Base-by-base conservation (phyloP, 371 early-diverging fungal species). In the Mucor velutinosus region DNA sequence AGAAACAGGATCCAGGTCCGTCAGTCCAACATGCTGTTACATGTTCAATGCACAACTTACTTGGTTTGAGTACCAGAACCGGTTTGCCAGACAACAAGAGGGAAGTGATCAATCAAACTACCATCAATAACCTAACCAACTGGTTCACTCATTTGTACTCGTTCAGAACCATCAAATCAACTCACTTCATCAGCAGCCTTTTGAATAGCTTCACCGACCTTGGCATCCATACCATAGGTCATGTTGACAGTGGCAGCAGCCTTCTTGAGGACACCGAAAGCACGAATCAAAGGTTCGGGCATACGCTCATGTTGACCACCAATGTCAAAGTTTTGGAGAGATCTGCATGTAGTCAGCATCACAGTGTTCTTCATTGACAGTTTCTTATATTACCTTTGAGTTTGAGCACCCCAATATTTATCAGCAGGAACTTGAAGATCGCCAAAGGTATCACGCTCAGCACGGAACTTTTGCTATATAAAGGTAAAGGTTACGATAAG, bases 361-460 rank as follows among this genome's bases (percentile, higher is more conserved):
- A 58, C 23, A n/a, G 39, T 15, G 29, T 33, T 62, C 6, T 41
- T 27, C 47, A 30, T 27, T 17, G 12, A 43, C 30, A 35, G 39
- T 0, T 33, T 47, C 19, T 27, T 47, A 59, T 39, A 29, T 15
- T 76, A 89, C 87, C 95, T 88, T 76, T 94, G 94, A 11, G 96
- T 95, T 78, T 95, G 96, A 56, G 94, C 93, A 61, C 95, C 96
- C 88, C 92, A 95, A 81, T 94, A 94, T 73, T 80, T 87, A 71
- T 95, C 93, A 14, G 90, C 82, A 35, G 96, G 96, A 5, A 95
- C 96, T 65, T 91, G 79, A 57, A 95, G 80, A 67, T 91, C 92
- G 58, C 96, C 96, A 85, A 95, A 93, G 25, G 95, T 92, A 75
- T 95, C 96, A 29, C 82, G 80, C 76, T 95, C 96, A 61, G 79